phyloP scores from a whole-genome alignment of 345 rosid species.

The Tarenaya hassleriana region DNA sequence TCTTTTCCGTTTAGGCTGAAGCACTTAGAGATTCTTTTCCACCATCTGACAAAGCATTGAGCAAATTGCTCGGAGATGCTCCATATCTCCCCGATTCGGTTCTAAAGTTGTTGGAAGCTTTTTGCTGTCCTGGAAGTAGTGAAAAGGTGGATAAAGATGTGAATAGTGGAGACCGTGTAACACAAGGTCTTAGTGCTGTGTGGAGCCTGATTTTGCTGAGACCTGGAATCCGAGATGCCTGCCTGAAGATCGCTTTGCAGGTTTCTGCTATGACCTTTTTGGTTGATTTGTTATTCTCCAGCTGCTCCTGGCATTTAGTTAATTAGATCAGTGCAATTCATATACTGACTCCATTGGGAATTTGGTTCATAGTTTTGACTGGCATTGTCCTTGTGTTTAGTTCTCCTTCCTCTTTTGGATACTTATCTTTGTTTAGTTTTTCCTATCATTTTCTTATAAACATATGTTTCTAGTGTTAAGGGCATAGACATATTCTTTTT shows the following conservation, averaged over 20 bases:
- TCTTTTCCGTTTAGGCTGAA: conserved; percentile 61
- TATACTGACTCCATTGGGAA: neutral
- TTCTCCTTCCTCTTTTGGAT: conserved; percentile 9
- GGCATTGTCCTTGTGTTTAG: conserved; percentile 17
- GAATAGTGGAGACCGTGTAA: conserved; percentile 85
- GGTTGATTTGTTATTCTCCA: conserved; percentile 10
- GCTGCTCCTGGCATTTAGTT: no score
- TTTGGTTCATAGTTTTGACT: neutral
- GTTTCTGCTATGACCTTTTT: conserved; percentile 32
- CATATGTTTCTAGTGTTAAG: neutral
- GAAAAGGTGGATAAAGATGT: conserved; percentile 57
- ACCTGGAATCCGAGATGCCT: conserved; percentile 75
- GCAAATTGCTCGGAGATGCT: conserved; percentile 88
- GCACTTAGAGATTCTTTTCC: conserved; percentile 90
- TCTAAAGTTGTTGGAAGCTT: conserved; percentile 67
- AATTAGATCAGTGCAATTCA: neutral
- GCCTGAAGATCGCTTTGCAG: conserved; percentile 94
- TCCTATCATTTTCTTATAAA: conserved; percentile 1
- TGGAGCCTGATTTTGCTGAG: conserved; percentile 86
- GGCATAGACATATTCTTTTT: neutral
- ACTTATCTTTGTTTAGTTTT: neutral
- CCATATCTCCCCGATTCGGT: conserved; percentile 81
- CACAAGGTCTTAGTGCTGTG: conserved; percentile 92
- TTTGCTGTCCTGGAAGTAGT: conserved; percentile 66
- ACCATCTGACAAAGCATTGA: conserved; percentile 93